phyloP scores from a whole-genome alignment of 1,139 yeast species.

The Magnusiomyces fungicola region DNA sequence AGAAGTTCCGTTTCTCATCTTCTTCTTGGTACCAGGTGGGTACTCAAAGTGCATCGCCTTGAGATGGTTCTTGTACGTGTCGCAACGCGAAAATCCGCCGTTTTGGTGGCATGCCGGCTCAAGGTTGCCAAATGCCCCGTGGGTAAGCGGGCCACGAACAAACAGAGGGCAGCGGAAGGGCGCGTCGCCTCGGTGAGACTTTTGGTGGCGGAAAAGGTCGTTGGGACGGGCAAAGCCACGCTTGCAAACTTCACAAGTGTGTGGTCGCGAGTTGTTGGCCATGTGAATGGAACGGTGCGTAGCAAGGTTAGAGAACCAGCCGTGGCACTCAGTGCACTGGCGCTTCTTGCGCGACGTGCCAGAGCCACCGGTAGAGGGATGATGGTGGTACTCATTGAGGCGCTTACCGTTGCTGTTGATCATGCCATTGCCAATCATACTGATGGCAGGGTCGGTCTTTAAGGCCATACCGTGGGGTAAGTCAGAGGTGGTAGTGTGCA shows the following conservation, averaged over 20 bases:
- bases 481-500: background rate
- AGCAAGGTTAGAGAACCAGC: constrained; percentile 70
- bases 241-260: constrained; percentile 65
- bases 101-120: constrained; percentile 54
- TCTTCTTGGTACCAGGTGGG: constrained; percentile 80
- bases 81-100: constrained; percentile 82
- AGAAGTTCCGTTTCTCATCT: constrained; percentile 55
- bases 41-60: constrained; percentile 86
- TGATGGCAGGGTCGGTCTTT: background rate
- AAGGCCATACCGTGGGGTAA: background rate
- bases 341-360: constrained; percentile 49
- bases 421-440: background rate
- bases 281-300: constrained; percentile 82
- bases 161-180: constrained; percentile 32
- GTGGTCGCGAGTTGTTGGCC: constrained; percentile 51
- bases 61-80: constrained; percentile 84
- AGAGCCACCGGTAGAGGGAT: background rate
- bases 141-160: constrained; percentile 7
- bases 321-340: constrained; percentile 76
- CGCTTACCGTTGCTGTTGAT: background rate
- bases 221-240: constrained; percentile 87
- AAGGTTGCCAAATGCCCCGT: constrained; percentile 4
- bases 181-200: constrained; percentile 50
- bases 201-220: constrained; percentile 75
- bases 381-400: background rate